Evolutionary conservation across 2,329 filamentous ascomycete species (phyloP).

Genomic region (Mycocentrospora acerina): DNA sequence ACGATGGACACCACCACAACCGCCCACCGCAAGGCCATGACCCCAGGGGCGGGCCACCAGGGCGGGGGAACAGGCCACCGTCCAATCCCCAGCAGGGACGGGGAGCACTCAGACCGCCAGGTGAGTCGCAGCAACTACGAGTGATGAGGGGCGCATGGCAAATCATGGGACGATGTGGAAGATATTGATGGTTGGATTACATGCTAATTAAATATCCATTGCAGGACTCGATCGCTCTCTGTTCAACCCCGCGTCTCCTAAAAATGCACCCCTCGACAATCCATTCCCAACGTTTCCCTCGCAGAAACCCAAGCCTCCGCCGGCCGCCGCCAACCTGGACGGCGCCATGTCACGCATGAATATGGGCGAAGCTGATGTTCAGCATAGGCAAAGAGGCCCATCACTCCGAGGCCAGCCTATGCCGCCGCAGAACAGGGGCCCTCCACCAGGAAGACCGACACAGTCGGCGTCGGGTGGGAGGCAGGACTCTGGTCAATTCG

Average conservation of each 20-base stretch:
- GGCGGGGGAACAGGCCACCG: slow-evolving; percentile 23
- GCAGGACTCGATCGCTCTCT: slow-evolving; percentile 35
- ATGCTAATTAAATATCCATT: slow-evolving; percentile 6
- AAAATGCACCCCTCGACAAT: slow-evolving; percentile 44
- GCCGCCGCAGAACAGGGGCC: slow-evolving; percentile 24
- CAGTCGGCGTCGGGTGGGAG: slow-evolving; percentile 16
- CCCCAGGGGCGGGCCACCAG: slow-evolving; percentile 26
- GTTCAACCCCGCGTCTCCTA: slow-evolving; percentile 29
- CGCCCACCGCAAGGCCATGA: slow-evolving; percentile 27
- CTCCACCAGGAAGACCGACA: slow-evolving; percentile 20
- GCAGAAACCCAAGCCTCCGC: slow-evolving; percentile 21
- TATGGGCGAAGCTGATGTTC: slow-evolving; percentile 23
- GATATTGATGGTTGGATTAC: neutral
- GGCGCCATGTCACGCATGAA: slow-evolving; percentile 41
- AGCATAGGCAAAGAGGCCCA: slow-evolving; percentile 18
- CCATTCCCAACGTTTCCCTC: slow-evolving; percentile 51
- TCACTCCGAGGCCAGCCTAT: slow-evolving; percentile 24
- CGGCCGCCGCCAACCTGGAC: slow-evolving; percentile 25
- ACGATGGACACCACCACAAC: slow-evolving; percentile 28
- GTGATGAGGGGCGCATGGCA: too few species aligned
- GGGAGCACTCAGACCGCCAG: slow-evolving; percentile 25
- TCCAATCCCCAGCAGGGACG: slow-evolving; percentile 25
- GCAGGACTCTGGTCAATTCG: slow-evolving; percentile 40
- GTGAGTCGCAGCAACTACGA: slow-evolving; percentile 20
- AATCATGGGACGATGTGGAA: neutral